These are phyloP conservation scores for Psilocybe tampanensis DNA, from an alignment of 768 basidiomycete genomes.

Conservation along the genomic window DNA sequence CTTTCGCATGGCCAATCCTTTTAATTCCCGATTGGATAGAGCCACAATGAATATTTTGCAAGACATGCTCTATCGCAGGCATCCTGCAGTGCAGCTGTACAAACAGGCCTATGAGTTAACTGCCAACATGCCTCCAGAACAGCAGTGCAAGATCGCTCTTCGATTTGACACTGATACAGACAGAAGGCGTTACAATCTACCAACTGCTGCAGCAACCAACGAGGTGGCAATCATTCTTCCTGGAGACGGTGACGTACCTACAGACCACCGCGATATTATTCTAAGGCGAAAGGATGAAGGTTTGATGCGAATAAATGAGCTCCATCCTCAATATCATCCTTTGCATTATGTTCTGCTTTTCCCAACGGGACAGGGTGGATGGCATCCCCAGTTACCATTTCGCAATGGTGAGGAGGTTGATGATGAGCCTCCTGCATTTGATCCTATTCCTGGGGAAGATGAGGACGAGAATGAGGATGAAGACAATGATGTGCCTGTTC, in stretches of 20 bases:
- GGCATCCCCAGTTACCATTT: neutral
- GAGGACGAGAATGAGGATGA: conserved; percentile 1
- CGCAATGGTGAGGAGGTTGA: neutral
- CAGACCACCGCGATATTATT: too few species aligned
- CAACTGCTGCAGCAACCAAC: neutral
- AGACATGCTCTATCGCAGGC: too few species aligned
- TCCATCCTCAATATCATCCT: neutral
- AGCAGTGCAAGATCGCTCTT: neutral
- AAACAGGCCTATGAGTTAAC: too few species aligned
- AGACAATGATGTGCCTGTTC: neutral
- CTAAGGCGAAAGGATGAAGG: too few species aligned
- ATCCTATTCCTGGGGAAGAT: neutral
- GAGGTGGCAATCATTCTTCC: too few species aligned
- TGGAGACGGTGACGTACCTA: too few species aligned
- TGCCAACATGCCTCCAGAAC: too few species aligned
- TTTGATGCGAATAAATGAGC: too few species aligned
- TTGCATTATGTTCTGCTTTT: conserved; percentile 9
- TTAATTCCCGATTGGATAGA: too few species aligned
- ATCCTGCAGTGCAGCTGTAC: too few species aligned
- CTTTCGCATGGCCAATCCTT: too few species aligned
- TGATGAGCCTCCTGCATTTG: neutral
- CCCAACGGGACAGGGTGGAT: conserved; percentile 1
- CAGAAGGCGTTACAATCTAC: neutral
- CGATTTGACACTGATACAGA: neutral
- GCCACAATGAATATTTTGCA: too few species aligned